Conservation (phyloP, 306 rosid species). For the Canavalia ensiformis region DNA sequence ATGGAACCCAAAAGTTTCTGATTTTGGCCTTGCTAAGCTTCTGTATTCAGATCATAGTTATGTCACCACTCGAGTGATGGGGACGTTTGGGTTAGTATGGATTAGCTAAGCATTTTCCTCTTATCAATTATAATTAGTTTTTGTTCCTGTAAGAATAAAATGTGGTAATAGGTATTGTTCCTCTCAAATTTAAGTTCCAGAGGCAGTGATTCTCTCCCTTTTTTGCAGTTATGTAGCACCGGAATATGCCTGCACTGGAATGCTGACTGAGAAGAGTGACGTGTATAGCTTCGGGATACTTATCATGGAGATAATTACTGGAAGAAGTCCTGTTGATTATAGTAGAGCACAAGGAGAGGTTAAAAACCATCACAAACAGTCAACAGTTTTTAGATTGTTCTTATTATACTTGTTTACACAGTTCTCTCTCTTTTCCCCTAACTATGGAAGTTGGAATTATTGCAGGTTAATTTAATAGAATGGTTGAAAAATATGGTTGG, state of each 20-base stretch:
- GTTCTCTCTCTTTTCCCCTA: slow-evolving; percentile 27
- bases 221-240: slow-evolving; percentile 95
- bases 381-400: slow-evolving; percentile 30
- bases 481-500: slow-evolving; percentile 96
- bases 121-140: slow-evolving; percentile 6
- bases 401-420: background rate
- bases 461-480: slow-evolving; percentile 88
- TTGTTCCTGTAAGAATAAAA: background rate
- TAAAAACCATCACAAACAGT: slow-evolving; percentile 38
- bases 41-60: slow-evolving; percentile 84
- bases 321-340: slow-evolving; percentile 95
- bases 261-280: slow-evolving; percentile 97
- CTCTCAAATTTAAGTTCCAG: slow-evolving; percentile 19
- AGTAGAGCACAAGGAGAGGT: slow-evolving; percentile 94
- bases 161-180: background rate
- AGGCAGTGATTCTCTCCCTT: slow-evolving; percentile 39
- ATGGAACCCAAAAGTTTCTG: slow-evolving; percentile 95
- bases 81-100: slow-evolving; percentile 94
- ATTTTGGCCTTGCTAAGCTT: slow-evolving; percentile 99
- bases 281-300: slow-evolving; percentile 95
- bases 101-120: slow-evolving; percentile 27
- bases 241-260: slow-evolving; percentile 98
- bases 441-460: slow-evolving; percentile 31
- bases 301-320: slow-evolving; percentile 91
- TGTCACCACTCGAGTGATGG: slow-evolving; percentile 99